A percentile compares a stretch with the other conserved stretches of the same genome.
Conservation (phyloP, 441 rosid genomes). For the Iberis amara region DNA sequence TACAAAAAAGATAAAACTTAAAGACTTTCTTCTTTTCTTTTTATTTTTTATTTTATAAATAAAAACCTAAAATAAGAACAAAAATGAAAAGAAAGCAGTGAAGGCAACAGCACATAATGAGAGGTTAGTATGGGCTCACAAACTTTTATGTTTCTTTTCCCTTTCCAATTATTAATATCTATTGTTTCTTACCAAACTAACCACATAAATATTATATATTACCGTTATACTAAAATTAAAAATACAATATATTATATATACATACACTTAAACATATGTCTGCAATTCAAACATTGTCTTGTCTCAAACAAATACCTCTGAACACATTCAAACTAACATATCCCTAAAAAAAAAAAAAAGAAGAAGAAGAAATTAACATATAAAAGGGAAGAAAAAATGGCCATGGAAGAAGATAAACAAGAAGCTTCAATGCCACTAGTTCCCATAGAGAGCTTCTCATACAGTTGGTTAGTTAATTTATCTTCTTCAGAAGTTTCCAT, state of each 20-base stretch:
- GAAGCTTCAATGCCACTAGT: slow-evolving; percentile 53
- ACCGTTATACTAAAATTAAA: slow-evolving; percentile 15
- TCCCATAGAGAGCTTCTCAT: slow-evolving; percentile 86
- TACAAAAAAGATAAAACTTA: neutral
- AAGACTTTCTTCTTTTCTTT: too few relatives aligned
- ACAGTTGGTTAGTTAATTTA: slow-evolving; percentile 79
- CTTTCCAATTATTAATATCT: slow-evolving; percentile 51
- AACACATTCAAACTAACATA: slow-evolving; percentile 19
- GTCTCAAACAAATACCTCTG: slow-evolving; percentile 25
- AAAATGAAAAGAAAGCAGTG: slow-evolving; percentile 22
- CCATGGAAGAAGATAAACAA: slow-evolving; percentile 31
- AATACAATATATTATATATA: slow-evolving; percentile 31
- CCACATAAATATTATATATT: slow-evolving; percentile 40
- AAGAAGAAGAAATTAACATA: too few relatives aligned
- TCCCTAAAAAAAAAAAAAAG: neutral
- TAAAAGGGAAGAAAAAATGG: neutral
- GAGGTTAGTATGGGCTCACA: slow-evolving; percentile 51
- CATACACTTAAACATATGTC: slow-evolving; percentile 34
- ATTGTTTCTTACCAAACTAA: slow-evolving; percentile 59
- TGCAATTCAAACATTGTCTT: slow-evolving; percentile 24
- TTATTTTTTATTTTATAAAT: too few relatives aligned
- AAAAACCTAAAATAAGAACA: neutral
- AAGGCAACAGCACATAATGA: slow-evolving; percentile 54
- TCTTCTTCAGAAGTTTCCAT: slow-evolving; percentile 42
- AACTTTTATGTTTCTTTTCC: slow-evolving; percentile 46